Evolutionary conservation across 331 rosid genomes (phyloP).

Genomic region (Saraca asoca): DNA sequence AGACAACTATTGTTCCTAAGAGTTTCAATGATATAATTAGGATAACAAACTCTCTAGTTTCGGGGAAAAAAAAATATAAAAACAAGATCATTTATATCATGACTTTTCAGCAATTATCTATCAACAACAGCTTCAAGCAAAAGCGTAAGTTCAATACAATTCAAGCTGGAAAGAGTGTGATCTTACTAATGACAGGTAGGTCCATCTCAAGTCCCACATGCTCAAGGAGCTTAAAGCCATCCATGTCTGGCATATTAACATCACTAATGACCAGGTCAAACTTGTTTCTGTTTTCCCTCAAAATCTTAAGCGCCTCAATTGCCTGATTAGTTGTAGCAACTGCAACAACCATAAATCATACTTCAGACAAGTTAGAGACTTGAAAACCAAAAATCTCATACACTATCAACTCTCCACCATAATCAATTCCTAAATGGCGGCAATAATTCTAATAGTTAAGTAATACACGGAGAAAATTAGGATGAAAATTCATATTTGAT

Average conservation of each 20-base stretch:
- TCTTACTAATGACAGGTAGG: constrained; percentile 92
- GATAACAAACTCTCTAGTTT: constrained; percentile 8
- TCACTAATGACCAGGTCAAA: constrained; percentile 91
- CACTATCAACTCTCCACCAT: background rate
- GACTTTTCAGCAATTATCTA: constrained; percentile 3
- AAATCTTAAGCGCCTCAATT: constrained; percentile 62
- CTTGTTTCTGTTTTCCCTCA: constrained; percentile 70
- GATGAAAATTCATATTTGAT: background rate
- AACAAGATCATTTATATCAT: constrained; percentile 8
- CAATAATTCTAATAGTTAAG: constrained; percentile 3
- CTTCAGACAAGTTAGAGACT: background rate
- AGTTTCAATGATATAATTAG: background rate
- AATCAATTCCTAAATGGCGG: constrained; percentile 12
- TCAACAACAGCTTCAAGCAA: constrained; percentile 3
- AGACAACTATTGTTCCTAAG: background rate
- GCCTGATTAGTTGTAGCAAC: constrained; percentile 77
- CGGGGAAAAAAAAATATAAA: background rate
- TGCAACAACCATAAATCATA: constrained; percentile 49
- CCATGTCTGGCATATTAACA: constrained; percentile 91
- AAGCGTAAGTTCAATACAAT: constrained; percentile 11
- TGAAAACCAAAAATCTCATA: background rate
- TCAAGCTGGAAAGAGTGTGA: constrained; percentile 9
- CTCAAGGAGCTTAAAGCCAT: constrained; percentile 95
- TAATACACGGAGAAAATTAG: background rate
- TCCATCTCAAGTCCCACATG: constrained; percentile 94